These are phyloP conservation scores for Aspergillus nidulans DNA, from an alignment of 495 filamentous ascomycete genomes.

Conservation along the genomic window DNA sequence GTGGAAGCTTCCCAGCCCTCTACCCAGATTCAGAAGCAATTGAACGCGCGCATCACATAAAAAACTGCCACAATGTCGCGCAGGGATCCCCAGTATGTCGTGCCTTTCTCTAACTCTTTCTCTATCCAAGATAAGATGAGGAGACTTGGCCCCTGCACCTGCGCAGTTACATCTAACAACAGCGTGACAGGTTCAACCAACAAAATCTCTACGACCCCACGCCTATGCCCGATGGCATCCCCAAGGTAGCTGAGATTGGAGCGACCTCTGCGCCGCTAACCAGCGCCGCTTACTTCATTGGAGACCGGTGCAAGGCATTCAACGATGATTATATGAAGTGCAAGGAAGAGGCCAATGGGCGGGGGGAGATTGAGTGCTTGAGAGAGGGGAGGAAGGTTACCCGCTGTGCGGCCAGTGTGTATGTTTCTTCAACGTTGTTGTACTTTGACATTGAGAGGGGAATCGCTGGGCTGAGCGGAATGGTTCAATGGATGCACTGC, in stretches of 20 bases:
- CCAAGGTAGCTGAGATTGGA: slow-evolving; percentile 86
- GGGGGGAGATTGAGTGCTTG: slow-evolving; percentile 89
- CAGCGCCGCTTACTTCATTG: slow-evolving; percentile 95
- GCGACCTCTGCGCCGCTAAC: slow-evolving; percentile 85
- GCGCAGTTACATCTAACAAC: not conserved
- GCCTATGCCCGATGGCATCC: slow-evolving; percentile 86
- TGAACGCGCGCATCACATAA: not conserved
- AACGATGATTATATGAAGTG: slow-evolving; percentile 99
- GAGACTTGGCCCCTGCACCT: slow-evolving; percentile 1
- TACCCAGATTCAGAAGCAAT: not conserved
- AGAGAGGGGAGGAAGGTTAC: slow-evolving; percentile 95
- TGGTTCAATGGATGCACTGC: not conserved
- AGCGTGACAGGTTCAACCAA: slow-evolving; percentile 76
- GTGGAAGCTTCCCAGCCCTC: not conserved
- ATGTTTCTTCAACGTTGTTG: slow-evolving; percentile 38
- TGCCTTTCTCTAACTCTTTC: not conserved
- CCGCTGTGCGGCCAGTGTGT: slow-evolving; percentile 93
- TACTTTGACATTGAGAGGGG: not conserved
- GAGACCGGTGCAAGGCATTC: slow-evolving; percentile 85
- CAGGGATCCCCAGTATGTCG: slow-evolving; percentile 45
- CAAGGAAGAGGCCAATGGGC: slow-evolving; percentile 84
- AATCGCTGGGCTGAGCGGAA: not conserved
- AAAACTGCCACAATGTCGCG: slow-evolving; percentile 43
- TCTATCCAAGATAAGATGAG: not conserved
- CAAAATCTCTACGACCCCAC: slow-evolving; percentile 91